Base-by-base conservation (phyloP, 345 rosid genomes). In the Iberis pinnata region DNA sequence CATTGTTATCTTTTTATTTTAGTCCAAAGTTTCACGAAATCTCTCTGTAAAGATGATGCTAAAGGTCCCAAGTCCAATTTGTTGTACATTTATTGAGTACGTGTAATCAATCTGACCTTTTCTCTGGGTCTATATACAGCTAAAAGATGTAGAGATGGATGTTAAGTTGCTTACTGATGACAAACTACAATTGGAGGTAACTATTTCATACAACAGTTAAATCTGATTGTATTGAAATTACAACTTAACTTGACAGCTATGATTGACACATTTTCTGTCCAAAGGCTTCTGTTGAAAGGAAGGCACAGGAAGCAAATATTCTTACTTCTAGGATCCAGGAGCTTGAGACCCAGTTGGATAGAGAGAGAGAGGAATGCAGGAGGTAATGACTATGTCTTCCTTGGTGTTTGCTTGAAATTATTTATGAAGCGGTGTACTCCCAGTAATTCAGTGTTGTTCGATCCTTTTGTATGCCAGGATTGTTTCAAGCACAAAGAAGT, bases 341-440 rank as follows among this genome's bases (percentile, higher is more conserved):
- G 70, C 87, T 85, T 64, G 82, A 79, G 68, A 65, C 75, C 67
- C 85, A 85, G 60, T 71, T 92, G 46, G 70, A 75, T 49, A 73
- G 65, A 49, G 97, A 88, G 76, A 83, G 71, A 77, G 89, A 85
- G 39, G 88, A 83, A 27, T 80, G 75, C 59, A 76, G 69, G 67
- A 83, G 93, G 99, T 88, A 61, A 63, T 61, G 42, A 26, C 19
- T 63, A 15, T 18, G 39, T 39, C 32, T 38, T 56, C 33, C 32
- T 16, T 51, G 19, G 41, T 37, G 16, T 15, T 43, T 68, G 53
- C 41, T 15, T 55, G 46, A 42, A 27, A 38, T 26, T 42, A 27
- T 37, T n/a, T 40, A 8, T 18, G 32, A 43, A 31, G 32, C 6
- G 7, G 20, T 38, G 37, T 48, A 49, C 9, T 25, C 24, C 18